Evolutionary conservation across 1,284 basidiomycete species (phyloP), one percentile per base, ranked within the genome.

Genomic region (Tilletia indica): DNA sequence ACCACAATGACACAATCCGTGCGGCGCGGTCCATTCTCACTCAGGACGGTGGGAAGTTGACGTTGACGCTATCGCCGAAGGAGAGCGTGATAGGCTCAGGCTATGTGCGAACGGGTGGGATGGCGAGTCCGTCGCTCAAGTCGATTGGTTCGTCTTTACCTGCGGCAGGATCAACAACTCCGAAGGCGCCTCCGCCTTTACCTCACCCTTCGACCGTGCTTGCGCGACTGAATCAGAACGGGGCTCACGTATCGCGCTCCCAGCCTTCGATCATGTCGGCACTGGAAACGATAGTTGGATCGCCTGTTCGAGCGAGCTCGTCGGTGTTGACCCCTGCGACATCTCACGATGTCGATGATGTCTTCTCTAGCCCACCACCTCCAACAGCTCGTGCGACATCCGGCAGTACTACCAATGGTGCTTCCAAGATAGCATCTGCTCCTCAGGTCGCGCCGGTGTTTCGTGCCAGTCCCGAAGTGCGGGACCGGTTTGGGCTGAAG

Each of bases 101-200:
- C 34, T 64, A 64, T 42, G 61, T 64, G 8, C 61, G 61, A 4
- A 64, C 61, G 61, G 61, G 61, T 19, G 61, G 61, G 34, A 64
- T 64, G 61, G n/a, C 61, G 4, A 39, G 34, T 42, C 61, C 61
- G 9, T 64, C 61, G 34, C 34, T 34, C 16, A 34, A 38, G 16
- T 34, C 61, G 34, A 38, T 64, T 11, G 61, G 31, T 11, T 38
- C 61, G 16, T n/a, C 61, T 11, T 16, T n/a, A n/a, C 34, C 61
- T 19, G 61, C 61, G 12, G 25, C 56, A 31, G 61, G 61, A 9
- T 64, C 61, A 16, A 64, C 61, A 14, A 64, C 61, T 34, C 61
- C 61, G 6, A 25, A 39, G 36, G 16, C 31, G 4, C 61, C 61
- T 9, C 61, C 61, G 16, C 34, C 61, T 4, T 34, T 64, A 9